A percentile compares a stretch with the other conserved stretches of the same genome.
Evolutionary conservation across 2,329 filamentous ascomycete species (phyloP).

Genomic region (Sordariomycetes sp.): DNA sequence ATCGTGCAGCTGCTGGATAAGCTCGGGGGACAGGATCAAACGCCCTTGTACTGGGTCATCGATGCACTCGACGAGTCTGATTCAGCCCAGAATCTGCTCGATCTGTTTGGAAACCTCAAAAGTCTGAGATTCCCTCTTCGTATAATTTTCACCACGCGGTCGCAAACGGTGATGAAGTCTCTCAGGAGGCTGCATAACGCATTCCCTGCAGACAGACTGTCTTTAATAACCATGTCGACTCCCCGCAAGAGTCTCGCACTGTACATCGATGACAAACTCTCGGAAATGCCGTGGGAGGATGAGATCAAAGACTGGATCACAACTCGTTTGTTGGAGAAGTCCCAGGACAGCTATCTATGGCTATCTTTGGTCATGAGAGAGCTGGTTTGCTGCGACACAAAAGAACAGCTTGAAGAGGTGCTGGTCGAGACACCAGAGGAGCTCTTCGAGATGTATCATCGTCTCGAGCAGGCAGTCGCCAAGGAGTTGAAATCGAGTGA

Average conservation of each 20-base stretch:
- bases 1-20: neutral
- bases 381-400: neutral
- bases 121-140: neutral
- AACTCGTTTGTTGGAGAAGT: neutral
- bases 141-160: neutral
- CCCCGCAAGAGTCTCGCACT: neutral
- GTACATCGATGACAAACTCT: neutral
- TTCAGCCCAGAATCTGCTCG: neutral
- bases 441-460: neutral
- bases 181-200: neutral
- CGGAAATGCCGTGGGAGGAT: neutral
- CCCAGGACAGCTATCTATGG: constrained; percentile 2
- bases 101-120: neutral
- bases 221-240: neutral
- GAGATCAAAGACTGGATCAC: neutral
- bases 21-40: neutral
- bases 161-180: neutral
- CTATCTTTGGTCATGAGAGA: neutral
- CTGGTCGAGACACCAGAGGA: neutral
- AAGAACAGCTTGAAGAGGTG: neutral
- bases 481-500: no score
- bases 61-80: neutral
- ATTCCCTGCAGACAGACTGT: neutral
- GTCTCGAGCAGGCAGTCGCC: no score
- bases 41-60: neutral